Conservation (phyloP, 2,329 filamentous ascomycete species). For the Penicillium occitanis region DNA sequence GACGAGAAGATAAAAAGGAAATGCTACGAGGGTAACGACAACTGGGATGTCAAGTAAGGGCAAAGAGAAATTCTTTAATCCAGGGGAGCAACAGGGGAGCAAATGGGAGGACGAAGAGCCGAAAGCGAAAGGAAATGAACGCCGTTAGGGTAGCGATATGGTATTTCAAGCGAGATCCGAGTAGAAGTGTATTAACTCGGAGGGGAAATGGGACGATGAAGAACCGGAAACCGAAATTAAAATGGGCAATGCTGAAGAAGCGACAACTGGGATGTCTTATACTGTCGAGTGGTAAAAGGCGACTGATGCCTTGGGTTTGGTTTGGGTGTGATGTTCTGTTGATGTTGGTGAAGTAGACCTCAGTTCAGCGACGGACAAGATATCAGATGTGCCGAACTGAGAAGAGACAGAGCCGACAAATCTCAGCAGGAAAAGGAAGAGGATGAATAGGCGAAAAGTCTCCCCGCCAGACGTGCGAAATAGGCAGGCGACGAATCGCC, state of each 20-base stretch:
- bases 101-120: neutral
- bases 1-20: neutral
- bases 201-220: neutral
- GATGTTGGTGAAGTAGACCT: neutral
- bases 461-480: too few species aligned
- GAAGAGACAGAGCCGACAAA: too few species aligned
- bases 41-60: neutral
- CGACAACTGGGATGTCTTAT: constrained; percentile 8
- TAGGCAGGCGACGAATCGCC: too few species aligned
- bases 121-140: neutral
- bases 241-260: neutral
- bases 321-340: neutral
- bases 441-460: too few species aligned
- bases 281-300: neutral
- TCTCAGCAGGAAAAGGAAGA: too few species aligned
- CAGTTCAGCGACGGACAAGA: neutral
- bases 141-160: neutral
- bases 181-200: neutral
- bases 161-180: neutral
- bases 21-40: too few species aligned
- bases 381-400: neutral
- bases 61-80: neutral
- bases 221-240: neutral
- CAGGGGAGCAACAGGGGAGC: neutral
- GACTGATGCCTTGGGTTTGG: neutral